phyloP scores from a whole-genome alignment of 129 eudicot species.

The Oenanthe sinensis region DNA sequence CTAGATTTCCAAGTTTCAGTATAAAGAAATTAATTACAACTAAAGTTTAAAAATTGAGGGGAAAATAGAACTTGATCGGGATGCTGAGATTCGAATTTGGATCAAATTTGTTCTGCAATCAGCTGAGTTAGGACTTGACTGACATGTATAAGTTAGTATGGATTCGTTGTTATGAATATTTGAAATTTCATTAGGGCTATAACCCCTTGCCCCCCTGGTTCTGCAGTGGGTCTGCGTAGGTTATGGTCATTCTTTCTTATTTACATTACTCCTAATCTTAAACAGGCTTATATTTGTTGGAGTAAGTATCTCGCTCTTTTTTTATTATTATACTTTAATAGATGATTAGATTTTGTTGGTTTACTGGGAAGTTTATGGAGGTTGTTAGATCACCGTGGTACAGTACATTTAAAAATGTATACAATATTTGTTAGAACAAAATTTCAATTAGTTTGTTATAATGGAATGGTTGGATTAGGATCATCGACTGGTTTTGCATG shows the following conservation, averaged over 20 bases:
- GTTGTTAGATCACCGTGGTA: not conserved
- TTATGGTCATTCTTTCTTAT: not conserved
- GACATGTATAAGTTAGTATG: too few species aligned
- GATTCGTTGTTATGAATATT: too few species aligned
- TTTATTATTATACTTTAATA: too few species aligned
- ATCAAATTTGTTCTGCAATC: not conserved
- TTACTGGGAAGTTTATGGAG: not conserved
- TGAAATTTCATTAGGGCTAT: not conserved
- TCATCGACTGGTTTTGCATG: not conserved
- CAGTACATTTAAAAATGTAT: too few species aligned
- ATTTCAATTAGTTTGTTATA: not conserved
- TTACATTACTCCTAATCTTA: not conserved
- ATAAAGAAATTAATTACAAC: not conserved
- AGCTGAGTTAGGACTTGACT: not conserved
- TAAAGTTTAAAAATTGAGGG: not conserved
- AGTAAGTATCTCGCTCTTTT: not conserved
- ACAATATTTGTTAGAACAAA: not conserved
- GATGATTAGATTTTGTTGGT: not conserved
- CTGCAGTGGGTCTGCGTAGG: not conserved
- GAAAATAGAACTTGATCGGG: not conserved
- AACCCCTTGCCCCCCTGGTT: not conserved
- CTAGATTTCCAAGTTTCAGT: too few species aligned
- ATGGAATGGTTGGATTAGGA: not conserved
- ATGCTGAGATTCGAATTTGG: not conserved
- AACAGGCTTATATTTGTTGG: not conserved